Conservation (phyloP, 768 basidiomycete genomes). For the Hericium coralloides region DNA sequence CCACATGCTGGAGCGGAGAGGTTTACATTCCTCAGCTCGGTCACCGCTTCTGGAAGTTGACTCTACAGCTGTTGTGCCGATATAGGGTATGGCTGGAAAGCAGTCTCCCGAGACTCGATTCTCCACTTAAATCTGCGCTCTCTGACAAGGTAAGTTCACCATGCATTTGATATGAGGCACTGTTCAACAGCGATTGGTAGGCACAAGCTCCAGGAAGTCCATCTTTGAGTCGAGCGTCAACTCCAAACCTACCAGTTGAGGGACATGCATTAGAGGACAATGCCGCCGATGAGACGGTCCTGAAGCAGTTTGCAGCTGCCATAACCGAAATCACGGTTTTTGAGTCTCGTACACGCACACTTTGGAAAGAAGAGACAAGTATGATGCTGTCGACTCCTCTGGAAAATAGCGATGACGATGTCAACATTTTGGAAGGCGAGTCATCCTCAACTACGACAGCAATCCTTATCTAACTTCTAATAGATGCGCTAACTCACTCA, state of each 20-base stretch:
- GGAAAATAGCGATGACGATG: slow-evolving; percentile 22
- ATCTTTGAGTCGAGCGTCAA: slow-evolving; percentile 36
- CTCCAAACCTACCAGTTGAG: slow-evolving; percentile 43
- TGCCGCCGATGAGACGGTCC: slow-evolving; percentile 51
- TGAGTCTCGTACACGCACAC: slow-evolving; percentile 36
- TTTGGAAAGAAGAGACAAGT: slow-evolving; percentile 67
- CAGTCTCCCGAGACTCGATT: slow-evolving; percentile 36
- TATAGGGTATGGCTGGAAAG: slow-evolving; percentile 34
- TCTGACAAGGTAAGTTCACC: slow-evolving; percentile 18
- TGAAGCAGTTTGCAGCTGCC: slow-evolving; percentile 58
- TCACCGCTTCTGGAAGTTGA: slow-evolving; percentile 85
- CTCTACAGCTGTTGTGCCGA: slow-evolving; percentile 60
- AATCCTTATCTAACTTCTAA: neutral
- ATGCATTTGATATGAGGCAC: neutral
- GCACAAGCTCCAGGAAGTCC: slow-evolving; percentile 1
- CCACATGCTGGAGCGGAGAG: slow-evolving; percentile 79
- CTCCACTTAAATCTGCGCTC: slow-evolving; percentile 21
- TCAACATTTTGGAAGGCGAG: slow-evolving; percentile 43
- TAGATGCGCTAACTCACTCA: slow-evolving; percentile 49
- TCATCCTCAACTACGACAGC: neutral
- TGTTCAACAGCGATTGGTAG: neutral
- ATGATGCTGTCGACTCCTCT: slow-evolving; percentile 42
- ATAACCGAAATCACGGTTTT: slow-evolving; percentile 61
- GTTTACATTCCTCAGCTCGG: slow-evolving; percentile 78
- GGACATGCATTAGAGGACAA: slow-evolving; percentile 42